Evolutionary conservation across 1,139 yeast genomes (phyloP).

Genomic region (Protomyces arabidopsidicola): DNA sequence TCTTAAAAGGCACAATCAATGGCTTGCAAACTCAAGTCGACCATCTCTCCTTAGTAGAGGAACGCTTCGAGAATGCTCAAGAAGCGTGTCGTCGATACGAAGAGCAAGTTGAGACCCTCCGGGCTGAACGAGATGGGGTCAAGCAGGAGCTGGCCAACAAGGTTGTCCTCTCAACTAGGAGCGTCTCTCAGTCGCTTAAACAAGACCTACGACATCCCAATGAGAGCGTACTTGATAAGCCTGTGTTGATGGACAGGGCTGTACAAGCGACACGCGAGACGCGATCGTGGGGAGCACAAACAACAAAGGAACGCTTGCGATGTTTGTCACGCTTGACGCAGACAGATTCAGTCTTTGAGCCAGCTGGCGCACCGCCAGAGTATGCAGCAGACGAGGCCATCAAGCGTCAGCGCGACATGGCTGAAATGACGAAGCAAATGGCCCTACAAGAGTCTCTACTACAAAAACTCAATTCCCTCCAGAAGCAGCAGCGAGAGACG

Average conservation of each 20-base stretch:
- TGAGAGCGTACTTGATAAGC: not conserved
- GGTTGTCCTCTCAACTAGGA: not conserved
- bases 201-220: not conserved
- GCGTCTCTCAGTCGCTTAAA: not conserved
- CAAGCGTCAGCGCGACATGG: not conserved
- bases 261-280: not conserved
- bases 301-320: not conserved
- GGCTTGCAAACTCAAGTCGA: not conserved
- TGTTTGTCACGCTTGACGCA: not conserved
- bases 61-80: not conserved
- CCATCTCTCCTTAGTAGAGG: not conserved
- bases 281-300: not conserved
- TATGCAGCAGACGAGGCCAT: not conserved
- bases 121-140: not conserved
- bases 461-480: not conserved
- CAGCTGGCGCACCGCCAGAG: not conserved
- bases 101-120: not conserved
- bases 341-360: not conserved
- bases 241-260: not conserved
- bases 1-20: not conserved
- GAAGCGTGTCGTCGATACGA: not conserved
- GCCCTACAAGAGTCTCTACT: not conserved
- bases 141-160: not conserved
- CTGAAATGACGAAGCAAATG: not conserved
- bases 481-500: not conserved